phyloP scores from a whole-genome alignment of 2,329 filamentous ascomycete genomes.

The Chaetomiaceae sp. region DNA sequence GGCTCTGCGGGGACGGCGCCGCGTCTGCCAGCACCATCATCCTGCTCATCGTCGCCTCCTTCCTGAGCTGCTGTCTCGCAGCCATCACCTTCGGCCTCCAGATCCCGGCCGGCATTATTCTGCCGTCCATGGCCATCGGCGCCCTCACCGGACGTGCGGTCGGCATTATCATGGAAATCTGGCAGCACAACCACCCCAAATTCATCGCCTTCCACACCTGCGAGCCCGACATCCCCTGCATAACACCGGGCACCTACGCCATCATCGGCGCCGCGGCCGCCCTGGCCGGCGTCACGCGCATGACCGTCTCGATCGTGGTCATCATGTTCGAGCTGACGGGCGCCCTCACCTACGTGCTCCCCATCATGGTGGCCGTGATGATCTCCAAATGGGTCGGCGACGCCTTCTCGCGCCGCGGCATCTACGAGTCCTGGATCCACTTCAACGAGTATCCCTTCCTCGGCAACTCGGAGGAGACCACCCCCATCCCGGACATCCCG shows the following conservation, averaged over 20 bases:
- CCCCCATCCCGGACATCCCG: slow-evolving; percentile 71
- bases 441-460: slow-evolving; percentile 94
- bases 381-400: slow-evolving; percentile 97
- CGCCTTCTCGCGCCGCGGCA: slow-evolving; percentile 84
- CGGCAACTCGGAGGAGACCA: slow-evolving; percentile 75
- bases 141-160: slow-evolving; percentile 85
- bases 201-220: slow-evolving; percentile 76
- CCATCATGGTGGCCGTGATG: slow-evolving; percentile 99
- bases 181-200: slow-evolving; percentile 72
- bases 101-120: slow-evolving; percentile 90
- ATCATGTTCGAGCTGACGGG: slow-evolving; percentile 99
- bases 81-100: slow-evolving; percentile 89
- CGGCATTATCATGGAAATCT: slow-evolving; percentile 83
- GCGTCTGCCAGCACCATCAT: slow-evolving; percentile 79
- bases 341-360: slow-evolving; percentile 90
- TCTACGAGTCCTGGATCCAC: slow-evolving; percentile 98
- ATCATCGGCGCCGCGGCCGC: slow-evolving; percentile 93
- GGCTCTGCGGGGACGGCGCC: slow-evolving; percentile 82
- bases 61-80: slow-evolving; percentile 80
- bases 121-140: slow-evolving; percentile 94
- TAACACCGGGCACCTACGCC: slow-evolving; percentile 92
- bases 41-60: slow-evolving; percentile 73
- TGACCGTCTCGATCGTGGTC: slow-evolving; percentile 97
- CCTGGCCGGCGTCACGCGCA: slow-evolving; percentile 87
- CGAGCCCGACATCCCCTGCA: slow-evolving; percentile 78